Conservation (phyloP, 1,284 basidiomycete genomes). For the Ganoderma boninense region DNA sequence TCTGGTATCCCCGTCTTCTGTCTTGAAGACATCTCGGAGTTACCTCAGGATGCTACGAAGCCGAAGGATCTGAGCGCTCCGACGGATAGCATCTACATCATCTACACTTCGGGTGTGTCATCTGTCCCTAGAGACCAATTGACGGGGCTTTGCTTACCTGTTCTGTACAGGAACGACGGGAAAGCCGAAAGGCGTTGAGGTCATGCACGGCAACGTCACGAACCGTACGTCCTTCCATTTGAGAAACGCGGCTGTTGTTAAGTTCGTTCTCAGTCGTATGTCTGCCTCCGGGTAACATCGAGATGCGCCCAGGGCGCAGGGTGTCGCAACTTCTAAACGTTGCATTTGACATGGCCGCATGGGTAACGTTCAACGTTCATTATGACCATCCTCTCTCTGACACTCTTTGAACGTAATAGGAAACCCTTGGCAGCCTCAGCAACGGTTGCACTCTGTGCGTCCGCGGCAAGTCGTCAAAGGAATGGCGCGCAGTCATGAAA, state of each 20-base stretch:
- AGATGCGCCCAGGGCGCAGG: constrained; percentile 59
- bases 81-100: constrained; percentile 62
- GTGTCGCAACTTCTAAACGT: constrained; percentile 69
- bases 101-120: constrained; percentile 65
- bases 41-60: constrained; percentile 43
- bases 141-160: constrained; percentile 15
- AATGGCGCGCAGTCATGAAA: constrained; percentile 65
- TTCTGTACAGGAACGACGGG: constrained; percentile 58
- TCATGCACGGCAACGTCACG: constrained; percentile 64
- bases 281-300: constrained; percentile 60
- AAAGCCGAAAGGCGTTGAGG: constrained; percentile 65
- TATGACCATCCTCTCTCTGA: neutral
- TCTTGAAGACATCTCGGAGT: constrained; percentile 51
- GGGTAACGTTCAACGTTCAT: constrained; percentile 45
- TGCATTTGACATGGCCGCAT: constrained; percentile 70
- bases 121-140: neutral
- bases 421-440: constrained; percentile 62
- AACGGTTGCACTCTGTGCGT: constrained; percentile 66
- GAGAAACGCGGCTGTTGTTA: constrained; percentile 11
- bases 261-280: constrained; percentile 53
- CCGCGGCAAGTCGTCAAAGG: constrained; percentile 61
- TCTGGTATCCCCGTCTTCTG: constrained; percentile 42
- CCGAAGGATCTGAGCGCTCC: constrained; percentile 50
- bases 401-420: constrained; percentile 43
- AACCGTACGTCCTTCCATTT: constrained; percentile 52